Evolutionary conservation across 257 asterid genomes (phyloP), one percentile per base, ranked within the genome.

Genomic region (Solanum boliviense): DNA sequence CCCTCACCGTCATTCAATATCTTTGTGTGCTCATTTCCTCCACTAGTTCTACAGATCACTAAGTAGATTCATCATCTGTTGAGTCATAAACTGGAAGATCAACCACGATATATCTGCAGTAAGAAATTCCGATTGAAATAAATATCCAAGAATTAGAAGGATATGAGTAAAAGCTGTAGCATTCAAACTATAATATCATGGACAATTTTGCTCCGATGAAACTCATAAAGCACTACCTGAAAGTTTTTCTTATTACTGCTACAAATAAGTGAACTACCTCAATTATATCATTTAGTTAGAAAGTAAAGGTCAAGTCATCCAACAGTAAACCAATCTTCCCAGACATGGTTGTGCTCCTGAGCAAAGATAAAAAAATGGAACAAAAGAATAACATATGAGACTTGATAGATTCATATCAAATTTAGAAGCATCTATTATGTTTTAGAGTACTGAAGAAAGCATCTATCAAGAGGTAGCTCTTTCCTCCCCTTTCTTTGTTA

Each of bases 41-140:
- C 86, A 36, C 81, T 60, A 84, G 93, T 76, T 86, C 78, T 76
- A 71, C 89, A 88, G 87, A 93, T 86, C 84, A 72, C 90, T 27
- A 89, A 65, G 91, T 88, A 84, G 93, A 93, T 71, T 94, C 98
- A 90, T 95, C 99, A 91, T 97, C 98, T 87, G 96, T 98, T 86
- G 99, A 97, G 86, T 97, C 98, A 74, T 97, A 95, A 67, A 96
- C 91, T 21, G 98, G 99, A 91, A 97, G 87, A 84, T 97, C 91
- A 89, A 96, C 98, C 85, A 96, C 98, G 31, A 91, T 82, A 90
- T 95, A 95, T 88, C 98, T 94, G 98, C 87, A 90, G 25, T 76
- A 83, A 41, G 65, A 89, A 83, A 90, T 71, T 48, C 85, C 84
- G 46, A 74, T 87, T 67, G 88, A 48, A 68, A 72, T 62, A 72